Base-by-base conservation (phyloP, 805 yeast species). In the Lipomyces oligophaga region DNA sequence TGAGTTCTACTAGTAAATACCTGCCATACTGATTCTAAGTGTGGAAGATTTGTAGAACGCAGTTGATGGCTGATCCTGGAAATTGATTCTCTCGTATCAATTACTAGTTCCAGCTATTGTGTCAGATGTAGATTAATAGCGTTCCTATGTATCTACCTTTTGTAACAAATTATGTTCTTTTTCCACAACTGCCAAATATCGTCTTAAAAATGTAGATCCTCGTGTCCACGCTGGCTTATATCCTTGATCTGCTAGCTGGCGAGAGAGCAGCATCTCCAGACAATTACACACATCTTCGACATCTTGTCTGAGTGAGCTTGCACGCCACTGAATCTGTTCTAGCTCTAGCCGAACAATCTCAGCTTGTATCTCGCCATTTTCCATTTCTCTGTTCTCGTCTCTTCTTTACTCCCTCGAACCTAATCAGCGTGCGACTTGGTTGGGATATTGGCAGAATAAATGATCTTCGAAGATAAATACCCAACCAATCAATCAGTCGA, bases 1-100 rank as follows among this genome's bases (percentile, higher is more conserved):
- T 32, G 43, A 10, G 33, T 27, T 5, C 38, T 33, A 7, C 21
- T 18, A 15, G 8, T 30, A 35, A 47, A 43, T 4, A 38, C 41
- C 8, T 11, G 19, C 52, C 52, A 47, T 3, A 47, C 21, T 3
- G 48, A 47, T 27, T 47, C 45, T 16, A 47, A 13, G 28, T 47
- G 24, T 11, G 52, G 52, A 11, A 47, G 30, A 35, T 47, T 47
- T 4, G 52, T 37, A 4, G 52, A 47, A 13, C 40, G 34, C 5
- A 47, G 31, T 13, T 48, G 44, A 31, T 42, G 52, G 11, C 10
- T 10, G 2, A 43, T 18, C 7, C 26, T n/a, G n/a, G n/a, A 15
- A 32, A 36, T 20, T 26, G 38, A 18, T 18, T 20, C 15, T 32
- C 32, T 11, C 8, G 18, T n/a, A 27, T 10, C 31, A 5, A 3